Evolutionary conservation across 108 stramenopile species (phyloP), one percentile per base, ranked within the genome.

Genomic region (Cyclotella sp.): DNA sequence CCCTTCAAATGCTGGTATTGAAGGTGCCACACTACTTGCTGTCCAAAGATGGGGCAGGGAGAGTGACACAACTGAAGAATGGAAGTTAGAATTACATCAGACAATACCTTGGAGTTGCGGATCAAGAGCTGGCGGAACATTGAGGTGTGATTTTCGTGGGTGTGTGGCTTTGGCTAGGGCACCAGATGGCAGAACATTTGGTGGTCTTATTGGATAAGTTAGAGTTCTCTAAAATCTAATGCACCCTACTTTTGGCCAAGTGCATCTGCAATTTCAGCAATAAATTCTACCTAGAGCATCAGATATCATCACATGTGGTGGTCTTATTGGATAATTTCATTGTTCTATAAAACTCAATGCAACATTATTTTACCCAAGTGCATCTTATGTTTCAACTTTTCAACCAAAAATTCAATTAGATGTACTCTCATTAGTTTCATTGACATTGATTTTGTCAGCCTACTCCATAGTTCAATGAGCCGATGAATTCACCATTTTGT

Each of bases 31-130:
- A 18, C 74, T 94, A 12, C 73, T 94, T 53, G 93, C 93, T 21
- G 66, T 89, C 13, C 93, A 94, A 74, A 55, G 84, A 58, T 94
- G 90, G 88, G 62, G 52, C 43, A 79, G 87, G 41, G 67, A 64
- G 28, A 63, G 58, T 30, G 63, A 9, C 2, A 30, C 47, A 0
- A 26, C 75, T 11, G 83, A 82, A 30, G 84, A 84, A 15, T 94
- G 93, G 93, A 90, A 86, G 57, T 78, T 94, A 21, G 79, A 77
- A 28, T 62, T 90, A 30, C 93, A 94, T 72, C 90, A 94, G 66
- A 94, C 90, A 0, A 94, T 94, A 60, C 93, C 93, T 3, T 94
- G 93, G 93, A 87, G 81, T 70, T 44, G 77, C 18, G 88, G 83
- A 24, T 72, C 85, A 2, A 83, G 77, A 53, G 93, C 93, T 21